These are phyloP conservation scores for Tylopilus vinaceipallidus DNA, from an alignment of 768 basidiomycete species.

Conservation along the genomic window DNA sequence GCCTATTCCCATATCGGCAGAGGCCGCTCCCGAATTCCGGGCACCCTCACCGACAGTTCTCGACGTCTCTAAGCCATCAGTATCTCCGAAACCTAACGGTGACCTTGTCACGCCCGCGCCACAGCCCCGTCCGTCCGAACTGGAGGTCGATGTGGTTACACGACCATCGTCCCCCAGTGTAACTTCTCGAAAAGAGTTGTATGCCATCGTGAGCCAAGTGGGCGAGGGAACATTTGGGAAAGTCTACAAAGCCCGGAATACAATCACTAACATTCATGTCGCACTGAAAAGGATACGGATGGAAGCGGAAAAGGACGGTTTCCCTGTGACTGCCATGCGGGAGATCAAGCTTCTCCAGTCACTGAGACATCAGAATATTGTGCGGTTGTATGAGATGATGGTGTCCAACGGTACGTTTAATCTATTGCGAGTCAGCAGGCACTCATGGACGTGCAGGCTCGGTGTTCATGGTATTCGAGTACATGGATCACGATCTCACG, in stretches of 20 bases:
- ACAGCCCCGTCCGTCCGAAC: slow-evolving; percentile 22
- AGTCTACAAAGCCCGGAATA: slow-evolving; percentile 93
- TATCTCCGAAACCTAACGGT: slow-evolving; percentile 27
- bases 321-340: slow-evolving; percentile 98
- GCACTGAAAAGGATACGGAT: slow-evolving; percentile 96
- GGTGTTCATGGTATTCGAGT: slow-evolving; percentile 99
- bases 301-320: slow-evolving; percentile 97
- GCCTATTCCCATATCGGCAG: slow-evolving; percentile 3
- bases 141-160: slow-evolving; percentile 23
- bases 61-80: slow-evolving; percentile 19
- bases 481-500: slow-evolving; percentile 98
- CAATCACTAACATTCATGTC: slow-evolving; percentile 69
- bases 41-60: slow-evolving; percentile 18
- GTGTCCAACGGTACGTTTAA: slow-evolving; percentile 79
- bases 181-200: slow-evolving; percentile 54
- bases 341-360: slow-evolving; percentile 98
- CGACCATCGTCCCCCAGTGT: slow-evolving; percentile 29
- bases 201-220: slow-evolving; percentile 87
- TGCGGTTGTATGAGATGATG: slow-evolving; percentile 96
- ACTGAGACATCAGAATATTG: slow-evolving; percentile 84
- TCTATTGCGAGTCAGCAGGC: not conserved
- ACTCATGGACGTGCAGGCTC: slow-evolving; percentile 56
- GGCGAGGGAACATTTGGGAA: slow-evolving; percentile 99
- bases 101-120: slow-evolving; percentile 20
- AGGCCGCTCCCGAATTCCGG: slow-evolving; percentile 9